Base-by-base conservation (phyloP, 2,329 filamentous ascomycete genomes). In the Diplocarpon mali region DNA sequence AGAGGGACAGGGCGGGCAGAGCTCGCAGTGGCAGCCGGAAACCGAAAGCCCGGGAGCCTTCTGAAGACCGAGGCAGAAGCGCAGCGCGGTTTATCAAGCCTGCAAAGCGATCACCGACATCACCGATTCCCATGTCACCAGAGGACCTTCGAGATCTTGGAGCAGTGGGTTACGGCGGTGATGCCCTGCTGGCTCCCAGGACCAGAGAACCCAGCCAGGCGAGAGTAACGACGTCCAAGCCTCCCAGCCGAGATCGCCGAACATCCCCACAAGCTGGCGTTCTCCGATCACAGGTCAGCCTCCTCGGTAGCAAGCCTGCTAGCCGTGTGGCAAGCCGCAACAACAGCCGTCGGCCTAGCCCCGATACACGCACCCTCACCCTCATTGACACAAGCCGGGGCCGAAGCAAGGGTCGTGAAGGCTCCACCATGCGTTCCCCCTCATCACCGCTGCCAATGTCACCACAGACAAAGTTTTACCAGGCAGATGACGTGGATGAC, bases 51-150 rank as follows among this genome's bases (percentile, higher is more conserved):
- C 72, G 80, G 16, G 81, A 85, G 14, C 62, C 64, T 10, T 87
- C 85, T 0, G 76, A 82, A 52, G 82, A 83, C 35, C 78, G 85
- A 46, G 85, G 84, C 15, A 75, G 85, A 50, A 73, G 72, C 17
- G 68, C 73, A 11, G 71, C 75, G 36, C 75, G 81, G 16, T 82
- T 80, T 52, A 87, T 83, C 50, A 83, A 79, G 58, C 77, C 83
- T 14, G 76, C 80, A 11, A 94, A 95, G 65, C 75, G 85, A 16
- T 95, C 90, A 1, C 90, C 90, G 1, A 93, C 87, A 2, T 95
- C 90, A 0, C 90, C 90, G 0, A 75, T 95, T 2, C 87, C 89
- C 2, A 95, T 95, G 89, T 94, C 89, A 2, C 88, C 88, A 0
- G 86, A 95, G 56, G 88, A 95, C 57, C 62, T 85, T 48, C 76